phyloP scores from a whole-genome alignment of 2,329 filamentous ascomycete species.

The Monosporascus sp. region DNA sequence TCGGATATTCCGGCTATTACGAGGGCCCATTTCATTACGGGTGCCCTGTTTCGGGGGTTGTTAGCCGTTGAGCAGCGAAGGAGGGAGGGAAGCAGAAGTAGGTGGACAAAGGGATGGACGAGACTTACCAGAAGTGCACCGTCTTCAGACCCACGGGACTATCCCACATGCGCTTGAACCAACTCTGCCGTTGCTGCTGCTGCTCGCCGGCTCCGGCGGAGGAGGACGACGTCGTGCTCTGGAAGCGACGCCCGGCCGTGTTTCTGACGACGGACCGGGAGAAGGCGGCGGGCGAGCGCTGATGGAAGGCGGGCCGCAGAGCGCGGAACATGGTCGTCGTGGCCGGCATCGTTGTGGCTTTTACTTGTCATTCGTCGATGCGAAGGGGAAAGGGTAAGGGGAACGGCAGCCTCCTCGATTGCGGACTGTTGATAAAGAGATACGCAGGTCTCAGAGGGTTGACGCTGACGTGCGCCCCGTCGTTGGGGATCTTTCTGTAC shows the following conservation, averaged over 20 bases:
- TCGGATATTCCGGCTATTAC: constrained; percentile 90
- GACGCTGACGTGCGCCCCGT: no score
- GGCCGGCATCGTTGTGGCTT: constrained; percentile 35
- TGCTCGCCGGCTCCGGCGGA: constrained; percentile 41
- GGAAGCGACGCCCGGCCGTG: constrained; percentile 57
- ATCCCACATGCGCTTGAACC: constrained; percentile 77
- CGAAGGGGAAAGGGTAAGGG: neutral
- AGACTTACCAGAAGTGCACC: constrained; percentile 88
- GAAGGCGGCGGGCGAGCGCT: constrained; percentile 52
- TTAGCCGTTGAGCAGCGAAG: neutral
- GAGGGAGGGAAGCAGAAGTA: neutral
- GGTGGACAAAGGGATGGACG: neutral
- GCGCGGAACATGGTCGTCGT: constrained; percentile 47
- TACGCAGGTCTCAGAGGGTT: no score
- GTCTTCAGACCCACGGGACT: constrained; percentile 82
- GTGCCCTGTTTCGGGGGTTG: constrained; percentile 56
- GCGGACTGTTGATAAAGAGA: no score
- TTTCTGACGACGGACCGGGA: constrained; percentile 31
- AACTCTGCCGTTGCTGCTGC: constrained; percentile 36
- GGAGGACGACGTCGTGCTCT: constrained; percentile 47
- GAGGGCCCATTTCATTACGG: constrained; percentile 96
- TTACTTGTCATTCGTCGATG: neutral
- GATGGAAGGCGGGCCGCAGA: constrained; percentile 50
- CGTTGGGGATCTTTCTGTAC: no score
- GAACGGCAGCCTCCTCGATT: neutral